Base-by-base conservation (phyloP, 2,329 filamentous ascomycete species). In the Tolypocladium guangdongense region DNA sequence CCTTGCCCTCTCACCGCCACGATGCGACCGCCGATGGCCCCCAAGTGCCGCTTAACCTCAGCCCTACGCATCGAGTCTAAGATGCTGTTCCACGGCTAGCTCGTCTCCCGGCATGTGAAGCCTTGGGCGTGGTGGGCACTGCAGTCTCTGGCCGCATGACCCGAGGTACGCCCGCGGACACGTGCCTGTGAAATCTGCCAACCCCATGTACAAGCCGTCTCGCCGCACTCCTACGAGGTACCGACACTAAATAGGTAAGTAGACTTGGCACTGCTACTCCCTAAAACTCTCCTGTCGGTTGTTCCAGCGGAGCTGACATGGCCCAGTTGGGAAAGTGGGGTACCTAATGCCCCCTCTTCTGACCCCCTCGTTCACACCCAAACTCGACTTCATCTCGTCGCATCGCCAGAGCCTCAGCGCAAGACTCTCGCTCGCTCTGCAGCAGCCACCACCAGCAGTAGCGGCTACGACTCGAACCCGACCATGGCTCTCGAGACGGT, bases 401-500 rank as follows among this genome's bases (percentile, higher is more conserved):
- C 41, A 18, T 45, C 16, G 16, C 7, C 24, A 18, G 7, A 30
- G 24, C 41, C 24, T 45, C 41, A 12, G 24, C 41, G 24, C 14
- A 32, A 45, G 41, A 30, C 12, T 45, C 16, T 45, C 41, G 24
- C 24, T 5, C 41, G 24, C 41, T 30, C 22, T 30, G 30, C 16
- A 24, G 41, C 41, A 30, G 41, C 24, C 41, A 30, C 41, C 41
- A 4, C 41, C 41, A n/a, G 16, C 24, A 45, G 41, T 18, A 30
- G 24, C 16, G 22, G 41, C 41, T 2, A 24, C 6, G 12, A 22
- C 41, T 45, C 41, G 22, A 10, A n/a, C 27, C 11, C 22, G 14
- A 62, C 56, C 56, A 80, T 79, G 75, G 65, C 72, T 49, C 67
- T 92, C 63, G 82, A 90, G 70, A 83, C 80, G 2, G 71, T 95